A percentile compares a stretch with the other conserved stretches of the same genome.
phyloP scores from a whole-genome alignment of 1,139 yeast species.

The Kurtzmaniella quercitrusa region DNA sequence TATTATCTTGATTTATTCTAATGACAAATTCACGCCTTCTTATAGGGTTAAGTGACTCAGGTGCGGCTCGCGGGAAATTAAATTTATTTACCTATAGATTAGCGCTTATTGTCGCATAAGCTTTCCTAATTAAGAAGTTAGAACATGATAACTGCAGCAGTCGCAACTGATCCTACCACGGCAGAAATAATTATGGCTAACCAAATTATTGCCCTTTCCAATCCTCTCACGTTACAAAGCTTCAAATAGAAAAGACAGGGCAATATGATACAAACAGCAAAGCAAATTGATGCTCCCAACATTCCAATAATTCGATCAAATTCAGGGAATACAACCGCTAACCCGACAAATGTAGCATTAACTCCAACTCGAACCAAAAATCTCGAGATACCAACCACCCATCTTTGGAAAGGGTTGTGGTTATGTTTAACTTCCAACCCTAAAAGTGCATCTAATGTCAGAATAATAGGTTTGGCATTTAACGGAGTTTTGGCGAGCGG shows the following conservation, averaged over 20 bases:
- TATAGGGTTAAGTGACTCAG: background rate
- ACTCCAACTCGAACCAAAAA: constrained; percentile 40
- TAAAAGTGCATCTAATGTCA: constrained; percentile 47
- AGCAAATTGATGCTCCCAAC: constrained; percentile 55
- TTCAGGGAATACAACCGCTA: constrained; percentile 55
- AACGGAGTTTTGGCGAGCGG: constrained; percentile 89
- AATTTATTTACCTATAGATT: background rate
- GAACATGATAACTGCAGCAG: constrained; percentile 35
- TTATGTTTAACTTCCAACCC: constrained; percentile 11
- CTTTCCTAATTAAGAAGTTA: constrained; percentile 11
- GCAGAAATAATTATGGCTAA: constrained; percentile 22
- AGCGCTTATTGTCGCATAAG: background rate
- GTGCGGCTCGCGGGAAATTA: background rate
- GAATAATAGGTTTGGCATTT: constrained; percentile 80
- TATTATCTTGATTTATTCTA: background rate
- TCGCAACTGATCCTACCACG: constrained; percentile 32
- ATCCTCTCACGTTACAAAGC: constrained; percentile 25
- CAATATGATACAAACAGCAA: constrained; percentile 51
- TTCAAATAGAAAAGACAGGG: constrained; percentile 53
- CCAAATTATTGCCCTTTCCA: constrained; percentile 22
- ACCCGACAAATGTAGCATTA: constrained; percentile 44
- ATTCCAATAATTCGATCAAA: constrained; percentile 56
- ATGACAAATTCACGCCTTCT: background rate
- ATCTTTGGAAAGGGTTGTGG: constrained; percentile 2
- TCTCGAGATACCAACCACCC: constrained; percentile 9